A percentile compares a stretch with the other conserved stretches of the same genome.
Conservation (phyloP, 352 stramenopile species). For the Pythium brassicae region DNA sequence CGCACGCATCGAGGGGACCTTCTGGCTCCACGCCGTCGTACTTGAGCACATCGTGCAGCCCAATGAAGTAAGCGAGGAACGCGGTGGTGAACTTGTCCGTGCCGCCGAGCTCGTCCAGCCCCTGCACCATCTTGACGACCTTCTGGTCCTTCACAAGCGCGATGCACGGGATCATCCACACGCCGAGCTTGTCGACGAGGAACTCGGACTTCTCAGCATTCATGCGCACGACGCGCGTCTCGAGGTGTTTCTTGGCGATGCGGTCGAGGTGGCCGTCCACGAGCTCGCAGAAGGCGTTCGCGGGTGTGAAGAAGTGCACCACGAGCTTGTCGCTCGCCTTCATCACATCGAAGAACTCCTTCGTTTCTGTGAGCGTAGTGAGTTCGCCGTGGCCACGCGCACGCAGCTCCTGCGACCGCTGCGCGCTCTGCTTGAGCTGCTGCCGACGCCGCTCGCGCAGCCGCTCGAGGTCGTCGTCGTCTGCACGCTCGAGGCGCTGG, state of each 20-base stretch:
- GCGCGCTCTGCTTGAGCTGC: conserved; percentile 70
- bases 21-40: conserved; percentile 90
- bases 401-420: conserved; percentile 69
- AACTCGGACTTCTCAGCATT: conserved; percentile 96
- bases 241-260: conserved; percentile 89
- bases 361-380: conserved; percentile 86
- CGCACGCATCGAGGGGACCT: conserved; percentile 54
- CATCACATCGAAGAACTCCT: conserved; percentile 94
- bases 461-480: conserved; percentile 88
- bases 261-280: conserved; percentile 92
- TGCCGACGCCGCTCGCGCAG: conserved; percentile 75
- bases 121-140: conserved; percentile 94
- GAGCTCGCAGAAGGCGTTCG: conserved; percentile 91
- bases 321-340: conserved; percentile 91
- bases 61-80: conserved; percentile 90
- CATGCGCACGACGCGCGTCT: conserved; percentile 95
- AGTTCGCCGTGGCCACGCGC: conserved; percentile 85
- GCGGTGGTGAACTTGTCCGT: conserved; percentile 92
- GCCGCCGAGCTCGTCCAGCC: conserved; percentile 94
- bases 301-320: conserved; percentile 95
- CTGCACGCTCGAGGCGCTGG: conserved; percentile 75
- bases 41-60: conserved; percentile 93
- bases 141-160: conserved; percentile 95
- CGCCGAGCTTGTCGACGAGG: conserved; percentile 93
- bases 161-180: conserved; percentile 96